These are phyloP conservation scores for Phyllosticta citribraziliensis DNA, from an alignment of 2,329 filamentous ascomycete genomes.

Conservation along the genomic window DNA sequence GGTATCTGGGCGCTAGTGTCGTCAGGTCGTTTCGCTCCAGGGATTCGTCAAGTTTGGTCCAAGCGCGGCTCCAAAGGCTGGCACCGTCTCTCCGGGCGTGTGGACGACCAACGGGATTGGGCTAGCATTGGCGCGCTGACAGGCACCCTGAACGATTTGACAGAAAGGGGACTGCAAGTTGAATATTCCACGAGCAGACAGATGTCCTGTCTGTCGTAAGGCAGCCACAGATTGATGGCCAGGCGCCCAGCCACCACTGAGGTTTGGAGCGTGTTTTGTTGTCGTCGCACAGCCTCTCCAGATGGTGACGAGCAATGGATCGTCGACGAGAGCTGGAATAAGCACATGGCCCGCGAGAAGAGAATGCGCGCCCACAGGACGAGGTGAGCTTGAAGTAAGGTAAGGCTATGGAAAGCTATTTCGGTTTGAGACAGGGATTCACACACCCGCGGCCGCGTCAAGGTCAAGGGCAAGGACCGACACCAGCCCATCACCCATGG, in stretches of 20 bases:
- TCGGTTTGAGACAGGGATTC: not conserved
- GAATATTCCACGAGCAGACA: not conserved
- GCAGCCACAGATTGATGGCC: not conserved
- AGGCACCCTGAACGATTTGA: too few species aligned
- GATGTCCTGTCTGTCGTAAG: not conserved
- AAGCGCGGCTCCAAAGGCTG: not conserved
- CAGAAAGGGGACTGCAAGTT: too few species aligned
- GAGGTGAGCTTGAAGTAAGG: not conserved
- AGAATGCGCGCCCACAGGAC: not conserved
- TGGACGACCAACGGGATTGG: not conserved
- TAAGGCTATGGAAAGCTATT: not conserved
- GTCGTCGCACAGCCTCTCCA: not conserved
- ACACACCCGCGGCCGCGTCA: not conserved
- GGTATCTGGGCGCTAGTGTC: not conserved
- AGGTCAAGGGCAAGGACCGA: not conserved
- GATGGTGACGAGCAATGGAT: not conserved
- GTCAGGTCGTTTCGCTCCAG: not conserved
- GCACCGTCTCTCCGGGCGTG: not conserved
- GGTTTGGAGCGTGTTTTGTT: not conserved
- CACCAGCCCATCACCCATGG: not conserved
- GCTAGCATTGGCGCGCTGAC: not conserved
- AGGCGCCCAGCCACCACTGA: not conserved
- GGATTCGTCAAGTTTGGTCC: not conserved
- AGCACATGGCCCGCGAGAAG: not conserved
- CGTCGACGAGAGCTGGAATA: not conserved